Evolutionary conservation across 2,329 filamentous ascomycete species (phyloP).

Genomic region (Fusarium sp.): DNA sequence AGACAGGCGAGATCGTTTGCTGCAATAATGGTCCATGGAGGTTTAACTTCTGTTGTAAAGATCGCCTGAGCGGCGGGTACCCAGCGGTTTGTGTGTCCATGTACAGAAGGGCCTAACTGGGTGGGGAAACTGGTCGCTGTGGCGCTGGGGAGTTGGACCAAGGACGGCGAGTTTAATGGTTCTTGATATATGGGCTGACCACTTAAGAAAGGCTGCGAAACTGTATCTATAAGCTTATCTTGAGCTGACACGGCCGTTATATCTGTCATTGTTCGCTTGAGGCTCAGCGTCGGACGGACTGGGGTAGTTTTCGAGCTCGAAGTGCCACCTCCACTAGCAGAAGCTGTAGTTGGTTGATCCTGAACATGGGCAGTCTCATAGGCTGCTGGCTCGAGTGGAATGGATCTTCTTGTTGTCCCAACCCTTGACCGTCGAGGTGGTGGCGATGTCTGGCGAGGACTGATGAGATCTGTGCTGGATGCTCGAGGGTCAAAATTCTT

Average conservation of each 20-base stretch:
- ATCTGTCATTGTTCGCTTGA: slow-evolving; percentile 92
- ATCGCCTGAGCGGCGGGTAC: slow-evolving; percentile 93
- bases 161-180: slow-evolving; percentile 53
- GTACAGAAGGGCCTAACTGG: slow-evolving; percentile 68
- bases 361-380: slow-evolving; percentile 47
- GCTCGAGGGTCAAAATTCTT: slow-evolving; percentile 72
- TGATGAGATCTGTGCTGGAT: slow-evolving; percentile 58
- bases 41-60: slow-evolving; percentile 90
- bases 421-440: slow-evolving; percentile 32
- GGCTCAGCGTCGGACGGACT: slow-evolving; percentile 64
- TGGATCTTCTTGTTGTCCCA: slow-evolving; percentile 22
- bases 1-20: slow-evolving; percentile 96
- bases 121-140: slow-evolving; percentile 54
- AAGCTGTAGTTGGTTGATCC: slow-evolving; percentile 60
- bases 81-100: slow-evolving; percentile 90
- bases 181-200: slow-evolving; percentile 49
- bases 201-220: slow-evolving; percentile 80
- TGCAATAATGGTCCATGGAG: slow-evolving; percentile 94
- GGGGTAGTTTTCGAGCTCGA: slow-evolving; percentile 61
- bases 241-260: slow-evolving; percentile 77
- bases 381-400: slow-evolving; percentile 21
- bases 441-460: slow-evolving; percentile 48
- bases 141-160: slow-evolving; percentile 49
- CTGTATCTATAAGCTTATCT: slow-evolving; percentile 82
- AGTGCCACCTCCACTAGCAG: slow-evolving; percentile 64